Conservation (phyloP, 78 protist genomes). For the Isochrysis galbana region DNA sequence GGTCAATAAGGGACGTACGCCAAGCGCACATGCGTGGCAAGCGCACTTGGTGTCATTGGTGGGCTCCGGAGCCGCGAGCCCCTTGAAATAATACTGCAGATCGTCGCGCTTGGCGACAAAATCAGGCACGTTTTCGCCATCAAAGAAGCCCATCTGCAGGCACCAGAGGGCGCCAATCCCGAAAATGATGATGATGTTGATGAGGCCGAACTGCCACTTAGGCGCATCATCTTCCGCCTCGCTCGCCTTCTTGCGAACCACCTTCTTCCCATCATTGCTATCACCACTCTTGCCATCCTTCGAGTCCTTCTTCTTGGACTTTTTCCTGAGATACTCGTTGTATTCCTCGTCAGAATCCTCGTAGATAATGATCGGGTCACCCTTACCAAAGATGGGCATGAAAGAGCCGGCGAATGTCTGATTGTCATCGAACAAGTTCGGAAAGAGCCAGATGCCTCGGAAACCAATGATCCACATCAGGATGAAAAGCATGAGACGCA, state of each 20-base stretch:
- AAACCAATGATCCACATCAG: conserved; percentile 1
- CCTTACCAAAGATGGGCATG: conserved; percentile 19
- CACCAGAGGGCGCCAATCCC: not conserved
- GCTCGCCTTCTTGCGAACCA: not conserved
- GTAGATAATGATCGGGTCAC: not conserved
- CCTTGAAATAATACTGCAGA: not conserved
- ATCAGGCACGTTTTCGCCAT: conserved; percentile 29
- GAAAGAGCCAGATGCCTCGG: conserved; percentile 37
- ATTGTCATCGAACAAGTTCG: conserved; percentile 21
- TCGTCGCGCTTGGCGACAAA: conserved; percentile 27
- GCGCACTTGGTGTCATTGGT: not conserved
- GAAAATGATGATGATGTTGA: not conserved
- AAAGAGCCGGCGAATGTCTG: conserved; percentile 15
- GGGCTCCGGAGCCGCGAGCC: not conserved
- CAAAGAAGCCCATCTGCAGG: not conserved
- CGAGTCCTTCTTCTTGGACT: not conserved
- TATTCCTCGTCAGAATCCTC: conserved; percentile 13
- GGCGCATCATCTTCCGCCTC: not conserved
- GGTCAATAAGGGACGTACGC: too few species aligned
- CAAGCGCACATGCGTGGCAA: too few species aligned
- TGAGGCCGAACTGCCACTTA: not conserved
- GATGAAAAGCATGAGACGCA: not conserved
- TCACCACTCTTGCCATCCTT: not conserved
- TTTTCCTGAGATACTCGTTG: not conserved
- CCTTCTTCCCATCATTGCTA: not conserved